phyloP scores from a whole-genome alignment of 2,329 filamentous ascomycete genomes.

The Alternaria longipes region DNA sequence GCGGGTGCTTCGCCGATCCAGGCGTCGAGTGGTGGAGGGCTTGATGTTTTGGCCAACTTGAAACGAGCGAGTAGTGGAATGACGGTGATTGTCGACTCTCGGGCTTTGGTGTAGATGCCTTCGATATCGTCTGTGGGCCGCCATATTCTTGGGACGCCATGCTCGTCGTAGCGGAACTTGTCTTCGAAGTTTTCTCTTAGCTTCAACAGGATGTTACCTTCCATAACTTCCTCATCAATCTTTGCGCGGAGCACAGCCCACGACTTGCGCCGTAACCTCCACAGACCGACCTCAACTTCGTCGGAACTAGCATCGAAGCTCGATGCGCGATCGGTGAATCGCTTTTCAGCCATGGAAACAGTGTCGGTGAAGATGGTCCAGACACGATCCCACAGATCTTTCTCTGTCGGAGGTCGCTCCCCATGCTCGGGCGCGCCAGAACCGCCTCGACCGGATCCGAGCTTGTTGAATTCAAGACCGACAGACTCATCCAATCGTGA shows the following conservation, averaged over 20 bases:
- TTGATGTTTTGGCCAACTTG: slow-evolving; percentile 76
- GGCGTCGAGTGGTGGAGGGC: slow-evolving; percentile 79
- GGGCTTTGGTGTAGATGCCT: slow-evolving; percentile 88
- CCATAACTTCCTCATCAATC: slow-evolving; percentile 97
- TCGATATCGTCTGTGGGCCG: slow-evolving; percentile 96
- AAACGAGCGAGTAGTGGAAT: slow-evolving; percentile 91
- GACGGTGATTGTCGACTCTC: slow-evolving; percentile 89
- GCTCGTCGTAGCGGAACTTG: slow-evolving; percentile 97
- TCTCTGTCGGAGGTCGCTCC: slow-evolving; percentile 76
- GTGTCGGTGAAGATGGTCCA: slow-evolving; percentile 86
- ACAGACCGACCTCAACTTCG: slow-evolving; percentile 91
- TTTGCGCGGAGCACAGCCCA: slow-evolving; percentile 90
- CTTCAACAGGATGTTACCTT: slow-evolving; percentile 94
- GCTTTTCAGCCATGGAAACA: slow-evolving; percentile 82
- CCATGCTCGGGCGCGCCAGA: slow-evolving; percentile 80
- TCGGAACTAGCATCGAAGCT: slow-evolving; percentile 93
- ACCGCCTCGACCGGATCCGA: slow-evolving; percentile 86
- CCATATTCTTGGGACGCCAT: slow-evolving; percentile 95
- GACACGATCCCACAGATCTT: slow-evolving; percentile 93
- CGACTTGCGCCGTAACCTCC: slow-evolving; percentile 91
- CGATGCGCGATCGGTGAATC: slow-evolving; percentile 87
- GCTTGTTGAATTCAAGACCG: slow-evolving; percentile 93
- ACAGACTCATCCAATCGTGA: slow-evolving; percentile 87
- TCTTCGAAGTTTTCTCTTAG: slow-evolving; percentile 98
- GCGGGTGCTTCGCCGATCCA: slow-evolving; percentile 84